These are phyloP conservation scores for Tilletia horrida DNA, from an alignment of 1,284 basidiomycete genomes.

Conservation along the genomic window DNA sequence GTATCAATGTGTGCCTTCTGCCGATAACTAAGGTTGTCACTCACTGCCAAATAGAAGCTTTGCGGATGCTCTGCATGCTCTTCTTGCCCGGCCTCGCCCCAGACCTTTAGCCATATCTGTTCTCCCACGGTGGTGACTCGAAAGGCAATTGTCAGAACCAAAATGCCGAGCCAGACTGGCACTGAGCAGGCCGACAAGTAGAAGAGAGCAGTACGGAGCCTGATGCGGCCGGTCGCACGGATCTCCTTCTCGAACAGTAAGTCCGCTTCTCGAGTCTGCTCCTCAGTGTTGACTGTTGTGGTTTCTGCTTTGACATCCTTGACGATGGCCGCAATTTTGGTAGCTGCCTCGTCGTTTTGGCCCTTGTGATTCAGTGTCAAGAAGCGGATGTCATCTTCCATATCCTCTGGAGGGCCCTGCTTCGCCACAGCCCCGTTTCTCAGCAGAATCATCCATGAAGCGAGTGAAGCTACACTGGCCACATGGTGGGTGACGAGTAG, in stretches of 20 bases:
- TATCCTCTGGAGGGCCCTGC: conserved; percentile 7
- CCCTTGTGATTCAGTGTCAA: background rate
- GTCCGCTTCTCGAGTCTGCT: conserved; percentile 23
- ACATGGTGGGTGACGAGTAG: conserved; percentile 35
- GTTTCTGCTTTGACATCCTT: background rate
- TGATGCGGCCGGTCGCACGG: conserved; percentile 17
- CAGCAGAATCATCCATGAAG: conserved; percentile 7
- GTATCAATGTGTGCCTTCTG: conserved; percentile 24
- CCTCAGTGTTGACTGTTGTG: background rate
- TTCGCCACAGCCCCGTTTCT: background rate
- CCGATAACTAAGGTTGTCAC: conserved; percentile 11
- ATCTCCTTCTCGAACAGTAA: conserved; percentile 40
- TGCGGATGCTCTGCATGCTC: background rate
- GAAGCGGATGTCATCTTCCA: background rate
- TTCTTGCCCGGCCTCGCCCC: conserved; percentile 35
- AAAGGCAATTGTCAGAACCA: conserved; percentile 28
- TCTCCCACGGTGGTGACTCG: conserved; percentile 33
- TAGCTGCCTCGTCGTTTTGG: background rate
- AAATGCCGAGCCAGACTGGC: conserved; percentile 22
- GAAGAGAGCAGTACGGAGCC: conserved; percentile 19
- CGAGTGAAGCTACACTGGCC: conserved; percentile 1
- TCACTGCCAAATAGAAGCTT: conserved; percentile 3
- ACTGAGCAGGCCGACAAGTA: conserved; percentile 32
- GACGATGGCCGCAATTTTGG: background rate
- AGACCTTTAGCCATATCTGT: conserved; percentile 45